Percentiles rank a stretch among this genome's conserved stretches.
Evolutionary conservation across 179 eudicot species (phyloP).

Genomic region (Beta corolliflora): DNA sequence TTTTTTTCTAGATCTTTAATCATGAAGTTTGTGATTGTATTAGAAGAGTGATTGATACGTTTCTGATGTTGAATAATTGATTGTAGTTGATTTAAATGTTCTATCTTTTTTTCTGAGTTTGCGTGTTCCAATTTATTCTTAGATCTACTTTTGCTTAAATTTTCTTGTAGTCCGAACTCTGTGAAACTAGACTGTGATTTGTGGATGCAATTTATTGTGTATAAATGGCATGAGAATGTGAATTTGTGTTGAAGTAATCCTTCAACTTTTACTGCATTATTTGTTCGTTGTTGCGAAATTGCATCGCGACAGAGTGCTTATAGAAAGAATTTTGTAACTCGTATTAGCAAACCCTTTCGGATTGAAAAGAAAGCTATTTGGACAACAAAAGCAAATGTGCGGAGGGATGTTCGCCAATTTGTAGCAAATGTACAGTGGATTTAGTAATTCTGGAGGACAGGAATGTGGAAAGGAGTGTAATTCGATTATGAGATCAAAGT

Average conservation of each 20-base stretch:
- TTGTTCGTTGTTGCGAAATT: background rate
- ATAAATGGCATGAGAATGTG: background rate
- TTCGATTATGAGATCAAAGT: background rate
- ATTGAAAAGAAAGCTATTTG: no score
- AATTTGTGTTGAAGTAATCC: background rate
- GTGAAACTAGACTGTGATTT: background rate
- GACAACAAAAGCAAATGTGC: background rate
- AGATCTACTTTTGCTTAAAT: background rate
- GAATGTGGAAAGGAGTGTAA: background rate
- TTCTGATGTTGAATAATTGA: background rate
- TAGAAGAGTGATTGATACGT: background rate
- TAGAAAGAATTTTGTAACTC: no score
- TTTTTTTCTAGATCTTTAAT: background rate
- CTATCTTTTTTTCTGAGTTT: no score
- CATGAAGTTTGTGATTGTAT: background rate
- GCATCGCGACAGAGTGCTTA: background rate
- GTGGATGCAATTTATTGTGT: background rate
- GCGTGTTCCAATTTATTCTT: background rate
- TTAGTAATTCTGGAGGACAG: background rate
- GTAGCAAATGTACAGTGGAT: background rate
- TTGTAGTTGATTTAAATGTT: background rate
- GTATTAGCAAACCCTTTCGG: no score
- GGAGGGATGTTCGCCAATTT: no score
- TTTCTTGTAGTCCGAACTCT: background rate
- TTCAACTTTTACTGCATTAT: background rate